phyloP scores from a whole-genome alignment of 768 basidiomycete species.

The Boletus huronensis region DNA sequence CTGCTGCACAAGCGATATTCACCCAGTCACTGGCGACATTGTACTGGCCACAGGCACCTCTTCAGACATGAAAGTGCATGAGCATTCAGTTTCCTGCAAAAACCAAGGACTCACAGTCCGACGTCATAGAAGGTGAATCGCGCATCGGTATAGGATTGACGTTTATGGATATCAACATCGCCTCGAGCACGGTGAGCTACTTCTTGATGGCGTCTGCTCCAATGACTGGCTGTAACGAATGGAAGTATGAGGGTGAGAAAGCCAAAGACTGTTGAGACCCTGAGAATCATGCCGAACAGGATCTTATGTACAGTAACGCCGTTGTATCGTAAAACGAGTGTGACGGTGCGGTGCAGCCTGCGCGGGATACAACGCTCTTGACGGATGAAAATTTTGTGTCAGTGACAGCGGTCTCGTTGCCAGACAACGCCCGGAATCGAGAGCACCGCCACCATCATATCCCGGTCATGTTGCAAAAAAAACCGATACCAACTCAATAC shows the following conservation, averaged over 20 bases:
- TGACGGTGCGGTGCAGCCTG: slow-evolving; percentile 12
- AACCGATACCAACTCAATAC: not conserved
- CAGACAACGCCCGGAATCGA: slow-evolving; percentile 6
- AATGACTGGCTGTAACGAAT: slow-evolving; percentile 33
- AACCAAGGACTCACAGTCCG: slow-evolving; percentile 40
- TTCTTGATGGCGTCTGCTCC: slow-evolving; percentile 43
- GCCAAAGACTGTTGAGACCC: slow-evolving; percentile 30
- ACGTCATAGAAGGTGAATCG: slow-evolving; percentile 57
- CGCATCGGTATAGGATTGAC: slow-evolving; percentile 31
- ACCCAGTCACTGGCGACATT: slow-evolving; percentile 45
- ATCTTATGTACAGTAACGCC: too few relatives aligned
- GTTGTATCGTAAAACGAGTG: slow-evolving; percentile 20
- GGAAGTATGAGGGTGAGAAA: slow-evolving; percentile 34
- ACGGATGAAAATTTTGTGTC: not conserved
- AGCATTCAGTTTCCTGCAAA: slow-evolving; percentile 3
- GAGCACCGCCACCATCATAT: slow-evolving; percentile 9
- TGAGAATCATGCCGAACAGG: slow-evolving; percentile 16
- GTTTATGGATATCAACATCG: slow-evolving; percentile 39
- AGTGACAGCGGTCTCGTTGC: slow-evolving; percentile 14
- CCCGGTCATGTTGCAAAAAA: not conserved
- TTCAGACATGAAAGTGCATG: slow-evolving; percentile 22
- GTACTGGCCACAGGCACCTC: slow-evolving; percentile 53
- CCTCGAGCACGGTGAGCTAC: slow-evolving; percentile 46
- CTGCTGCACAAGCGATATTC: slow-evolving; percentile 16
- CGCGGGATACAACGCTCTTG: not conserved